Percentiles rank a stretch among this genome's conserved stretches.
Conservation (phyloP, 192 early-diverging fungal species). For the Coemansia sp. region DNA sequence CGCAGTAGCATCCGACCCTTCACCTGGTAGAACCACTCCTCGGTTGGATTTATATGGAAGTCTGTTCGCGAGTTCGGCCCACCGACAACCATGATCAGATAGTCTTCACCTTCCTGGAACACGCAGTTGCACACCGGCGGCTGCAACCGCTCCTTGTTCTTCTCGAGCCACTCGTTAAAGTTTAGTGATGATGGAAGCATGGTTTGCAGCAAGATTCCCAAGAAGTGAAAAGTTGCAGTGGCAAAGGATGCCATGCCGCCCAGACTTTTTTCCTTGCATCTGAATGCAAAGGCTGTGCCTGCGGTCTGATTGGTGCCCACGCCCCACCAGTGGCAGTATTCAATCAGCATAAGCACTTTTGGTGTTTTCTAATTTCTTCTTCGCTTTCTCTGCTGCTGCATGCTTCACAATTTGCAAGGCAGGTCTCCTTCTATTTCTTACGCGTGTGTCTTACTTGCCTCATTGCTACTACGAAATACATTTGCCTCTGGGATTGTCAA, state of each 20-base stretch:
- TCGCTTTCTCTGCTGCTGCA: no score
- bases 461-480: neutral
- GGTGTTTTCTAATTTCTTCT: no score
- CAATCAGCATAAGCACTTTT: no score
- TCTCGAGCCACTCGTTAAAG: constrained; percentile 83
- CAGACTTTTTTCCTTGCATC: neutral
- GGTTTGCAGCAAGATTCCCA: neutral
- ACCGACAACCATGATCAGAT: constrained; percentile 89
- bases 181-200: constrained; percentile 79
- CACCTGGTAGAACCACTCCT: constrained; percentile 98
- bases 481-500: neutral
- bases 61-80: constrained; percentile 94
- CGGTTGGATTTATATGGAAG: constrained; percentile 96
- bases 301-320: no score
- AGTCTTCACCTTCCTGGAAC: constrained; percentile 78
- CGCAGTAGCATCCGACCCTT: constrained; percentile 93
- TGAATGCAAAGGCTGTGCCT: neutral
- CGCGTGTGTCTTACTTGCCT: neutral
- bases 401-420: no score
- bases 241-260: no score
- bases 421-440: neutral
- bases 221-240: no score
- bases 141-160: constrained; percentile 77
- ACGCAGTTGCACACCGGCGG: constrained; percentile 96
- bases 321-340: no score